Percentiles rank a stretch among this genome's conserved stretches.
Conservation (phyloP, 2,329 filamentous ascomycete genomes). For the Tolypocladium amazonense region DNA sequence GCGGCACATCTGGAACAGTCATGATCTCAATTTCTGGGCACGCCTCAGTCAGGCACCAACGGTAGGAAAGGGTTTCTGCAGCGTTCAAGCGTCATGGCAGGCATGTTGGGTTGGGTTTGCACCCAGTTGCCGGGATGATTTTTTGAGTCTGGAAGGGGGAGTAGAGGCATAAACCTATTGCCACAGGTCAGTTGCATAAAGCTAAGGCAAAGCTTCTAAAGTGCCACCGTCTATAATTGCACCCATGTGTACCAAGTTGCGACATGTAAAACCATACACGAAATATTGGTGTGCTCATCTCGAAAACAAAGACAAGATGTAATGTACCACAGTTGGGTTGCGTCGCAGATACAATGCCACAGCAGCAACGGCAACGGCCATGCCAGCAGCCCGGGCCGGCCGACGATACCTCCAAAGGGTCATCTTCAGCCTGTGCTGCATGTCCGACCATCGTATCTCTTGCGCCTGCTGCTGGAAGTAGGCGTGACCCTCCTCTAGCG, state of each 20-base stretch:
- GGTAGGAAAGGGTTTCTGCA: neutral
- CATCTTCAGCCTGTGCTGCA: conserved; percentile 15
- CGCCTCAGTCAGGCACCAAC: neutral
- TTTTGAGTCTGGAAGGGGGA: neutral
- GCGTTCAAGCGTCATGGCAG: neutral
- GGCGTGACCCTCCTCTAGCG: conserved; percentile 52
- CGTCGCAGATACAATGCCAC: conserved; percentile 58
- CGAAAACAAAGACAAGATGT: conserved; percentile 15
- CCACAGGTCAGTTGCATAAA: neutral
- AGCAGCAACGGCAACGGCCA: conserved; percentile 56
- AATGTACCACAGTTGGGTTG: conserved; percentile 21
- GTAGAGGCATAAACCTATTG: neutral
- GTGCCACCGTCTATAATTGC: neutral
- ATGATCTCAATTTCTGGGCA: conserved; percentile 1
- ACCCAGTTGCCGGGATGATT: neutral
- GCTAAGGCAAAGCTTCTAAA: neutral
- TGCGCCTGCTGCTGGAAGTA: conserved; percentile 62
- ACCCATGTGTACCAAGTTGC: neutral
- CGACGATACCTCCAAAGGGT: conserved; percentile 54
- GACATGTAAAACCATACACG: neutral
- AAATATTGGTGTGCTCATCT: neutral
- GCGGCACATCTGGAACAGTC: conserved; percentile 39
- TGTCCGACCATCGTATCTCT: conserved; percentile 59
- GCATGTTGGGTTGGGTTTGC: neutral
- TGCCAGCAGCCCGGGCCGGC: conserved; percentile 48